Conservation (phyloP, 768 basidiomycete species). For the Calvatia gigantea region DNA sequence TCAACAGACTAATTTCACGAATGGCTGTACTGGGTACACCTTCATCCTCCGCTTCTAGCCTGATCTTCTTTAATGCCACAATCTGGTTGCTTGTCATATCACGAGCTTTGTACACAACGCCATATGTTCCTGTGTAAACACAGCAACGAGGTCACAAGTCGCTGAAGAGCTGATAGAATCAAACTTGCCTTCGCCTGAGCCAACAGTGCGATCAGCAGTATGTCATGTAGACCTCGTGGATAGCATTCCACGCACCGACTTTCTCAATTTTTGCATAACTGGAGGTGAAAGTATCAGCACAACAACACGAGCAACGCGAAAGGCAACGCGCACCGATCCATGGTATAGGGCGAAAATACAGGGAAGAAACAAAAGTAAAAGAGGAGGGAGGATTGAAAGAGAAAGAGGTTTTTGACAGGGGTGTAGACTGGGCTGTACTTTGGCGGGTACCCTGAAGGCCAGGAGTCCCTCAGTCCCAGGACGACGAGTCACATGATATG, state of each 20-base stretch:
- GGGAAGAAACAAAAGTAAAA: no score
- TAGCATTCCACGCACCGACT: constrained; percentile 70
- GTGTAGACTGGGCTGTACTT: no score
- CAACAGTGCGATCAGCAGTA: constrained; percentile 15
- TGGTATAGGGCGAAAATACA: not conserved
- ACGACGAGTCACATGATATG: no score
- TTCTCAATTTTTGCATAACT: constrained; percentile 98
- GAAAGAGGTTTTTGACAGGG: no score
- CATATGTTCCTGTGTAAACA: constrained; percentile 78
- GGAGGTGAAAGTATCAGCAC: constrained; percentile 16
- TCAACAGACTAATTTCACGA: constrained; percentile 94
- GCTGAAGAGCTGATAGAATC: not conserved
- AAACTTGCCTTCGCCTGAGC: constrained; percentile 40
- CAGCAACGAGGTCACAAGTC: constrained; percentile 3
- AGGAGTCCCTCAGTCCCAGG: no score
- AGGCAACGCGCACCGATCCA: constrained; percentile 21
- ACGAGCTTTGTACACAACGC: constrained; percentile 96
- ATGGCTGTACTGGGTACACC: constrained; percentile 98
- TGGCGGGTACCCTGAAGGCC: no score
- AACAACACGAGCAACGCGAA: constrained; percentile 11
- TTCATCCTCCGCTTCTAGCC: constrained; percentile 97
- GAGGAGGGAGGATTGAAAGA: no score
- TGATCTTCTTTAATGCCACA: constrained; percentile 98
- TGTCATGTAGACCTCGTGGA: constrained; percentile 6
- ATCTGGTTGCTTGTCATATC: constrained; percentile 76